phyloP scores from a whole-genome alignment of 2,329 filamentous ascomycete species.

The Cordyceps javanica region DNA sequence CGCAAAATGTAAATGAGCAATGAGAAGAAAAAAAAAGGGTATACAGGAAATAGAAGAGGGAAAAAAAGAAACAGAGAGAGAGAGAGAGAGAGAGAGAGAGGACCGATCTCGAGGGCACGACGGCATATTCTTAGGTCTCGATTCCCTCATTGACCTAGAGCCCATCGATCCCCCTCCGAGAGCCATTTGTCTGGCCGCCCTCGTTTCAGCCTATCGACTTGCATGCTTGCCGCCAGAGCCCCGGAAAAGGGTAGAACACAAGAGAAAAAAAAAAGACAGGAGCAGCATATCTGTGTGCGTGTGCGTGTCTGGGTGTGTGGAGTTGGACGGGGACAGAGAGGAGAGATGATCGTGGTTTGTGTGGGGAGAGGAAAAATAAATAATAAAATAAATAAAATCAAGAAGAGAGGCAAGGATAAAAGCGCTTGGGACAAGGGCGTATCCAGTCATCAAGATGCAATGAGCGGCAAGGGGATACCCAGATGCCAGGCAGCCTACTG shows the following conservation, averaged over 20 bases:
- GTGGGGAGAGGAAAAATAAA: too few species aligned
- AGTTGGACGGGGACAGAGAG: too few species aligned
- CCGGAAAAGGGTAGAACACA: neutral
- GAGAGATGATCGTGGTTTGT: too few species aligned
- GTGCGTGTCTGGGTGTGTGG: neutral
- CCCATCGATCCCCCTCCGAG: too few species aligned
- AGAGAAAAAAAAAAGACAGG: neutral
- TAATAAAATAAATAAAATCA: too few species aligned
- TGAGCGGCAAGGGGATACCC: too few species aligned
- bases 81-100: neutral
- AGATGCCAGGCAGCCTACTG: too few species aligned
- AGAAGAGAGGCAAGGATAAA: too few species aligned
- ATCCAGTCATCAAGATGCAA: too few species aligned
- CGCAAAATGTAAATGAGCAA: neutral
- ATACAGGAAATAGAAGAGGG: constrained; percentile 11
- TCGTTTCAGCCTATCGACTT: constrained; percentile 7
- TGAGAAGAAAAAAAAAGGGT: constrained; percentile 10
- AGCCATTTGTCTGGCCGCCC: neutral
- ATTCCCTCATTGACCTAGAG: too few species aligned
- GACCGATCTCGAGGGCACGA: neutral
- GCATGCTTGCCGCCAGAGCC: constrained; percentile 7
- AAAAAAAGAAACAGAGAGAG: neutral
- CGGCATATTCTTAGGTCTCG: neutral
- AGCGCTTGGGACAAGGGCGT: too few species aligned
- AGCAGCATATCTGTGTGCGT: neutral